Evolutionary conservation across 2,329 filamentous ascomycete genomes (phyloP).

Genomic region (Graphiopsis chlorocephala): DNA sequence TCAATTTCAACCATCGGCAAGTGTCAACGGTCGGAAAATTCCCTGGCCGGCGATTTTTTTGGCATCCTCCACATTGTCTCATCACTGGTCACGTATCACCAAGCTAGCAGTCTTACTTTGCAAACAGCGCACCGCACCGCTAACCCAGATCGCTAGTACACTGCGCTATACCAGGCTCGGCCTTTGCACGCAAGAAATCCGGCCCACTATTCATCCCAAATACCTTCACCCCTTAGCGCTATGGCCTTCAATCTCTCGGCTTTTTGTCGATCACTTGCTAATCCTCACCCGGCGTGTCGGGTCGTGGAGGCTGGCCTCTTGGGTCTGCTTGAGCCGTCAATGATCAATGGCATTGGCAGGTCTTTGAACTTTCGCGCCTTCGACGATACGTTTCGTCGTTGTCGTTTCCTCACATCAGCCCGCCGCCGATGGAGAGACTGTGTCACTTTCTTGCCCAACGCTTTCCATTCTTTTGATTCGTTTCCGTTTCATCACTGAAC

Average conservation of each 20-base stretch:
- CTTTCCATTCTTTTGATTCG: not conserved
- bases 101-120: not conserved
- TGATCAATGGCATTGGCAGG: not conserved
- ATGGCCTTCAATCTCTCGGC: not conserved
- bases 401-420: not conserved
- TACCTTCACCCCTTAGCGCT: not conserved
- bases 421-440: not conserved
- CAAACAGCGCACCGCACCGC: not conserved
- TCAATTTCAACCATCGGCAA: not conserved
- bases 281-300: not conserved
- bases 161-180: not conserved
- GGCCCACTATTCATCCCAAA: conserved; percentile 16
- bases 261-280: conserved; percentile 1
- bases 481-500: not conserved
- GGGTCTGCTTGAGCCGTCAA: conserved; percentile 1
- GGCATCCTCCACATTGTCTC: not conserved
- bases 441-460: not conserved
- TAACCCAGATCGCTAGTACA: not conserved
- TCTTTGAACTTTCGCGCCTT: not conserved
- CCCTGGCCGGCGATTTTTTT: not conserved
- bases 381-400: not conserved
- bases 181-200: not conserved
- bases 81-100: conserved; percentile 1
- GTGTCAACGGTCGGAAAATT: conserved; percentile 2
- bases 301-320: not conserved